These are phyloP conservation scores for Nemania abortiva DNA, from an alignment of 2,329 filamentous ascomycete species.

Conservation along the genomic window DNA sequence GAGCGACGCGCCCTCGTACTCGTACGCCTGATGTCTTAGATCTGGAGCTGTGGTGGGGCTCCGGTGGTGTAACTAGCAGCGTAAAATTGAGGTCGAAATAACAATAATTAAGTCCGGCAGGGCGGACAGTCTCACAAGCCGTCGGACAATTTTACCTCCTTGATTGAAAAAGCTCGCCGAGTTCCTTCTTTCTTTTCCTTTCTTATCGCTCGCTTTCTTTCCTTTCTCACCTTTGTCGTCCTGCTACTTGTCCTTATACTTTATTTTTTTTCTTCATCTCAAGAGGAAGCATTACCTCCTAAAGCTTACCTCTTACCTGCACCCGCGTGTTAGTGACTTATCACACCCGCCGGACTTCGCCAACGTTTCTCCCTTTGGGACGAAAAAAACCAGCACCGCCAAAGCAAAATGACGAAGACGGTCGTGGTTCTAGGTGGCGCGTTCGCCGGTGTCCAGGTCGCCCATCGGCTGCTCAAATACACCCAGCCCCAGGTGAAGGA, in stretches of 20 bases:
- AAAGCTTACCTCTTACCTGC: background rate
- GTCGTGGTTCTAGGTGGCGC: constrained; percentile 68
- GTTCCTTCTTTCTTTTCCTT: background rate
- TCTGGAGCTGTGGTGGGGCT: constrained; percentile 30
- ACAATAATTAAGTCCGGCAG: constrained; percentile 5
- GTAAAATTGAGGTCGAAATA: constrained; percentile 13
- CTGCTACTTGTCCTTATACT: background rate
- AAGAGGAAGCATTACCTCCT: background rate
- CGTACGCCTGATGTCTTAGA: constrained; percentile 25
- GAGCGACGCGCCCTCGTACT: background rate
- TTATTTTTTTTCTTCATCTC: background rate
- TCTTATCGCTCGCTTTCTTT: background rate
- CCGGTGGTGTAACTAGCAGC: constrained; percentile 30
- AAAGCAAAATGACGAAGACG: constrained; percentile 41
- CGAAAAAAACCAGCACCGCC: constrained; percentile 3
- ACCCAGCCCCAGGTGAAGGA: constrained; percentile 59
- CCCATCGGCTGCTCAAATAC: constrained; percentile 68
- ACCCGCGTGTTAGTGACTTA: background rate
- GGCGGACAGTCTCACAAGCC: constrained; percentile 5
- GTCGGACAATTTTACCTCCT: constrained; percentile 6
- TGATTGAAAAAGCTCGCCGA: constrained; percentile 1
- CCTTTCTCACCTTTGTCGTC: constrained; percentile 1
- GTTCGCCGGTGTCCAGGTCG: constrained; percentile 64
- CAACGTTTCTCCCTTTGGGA: constrained; percentile 17
- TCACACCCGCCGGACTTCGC: constrained; percentile 37